Evolutionary conservation across 2,329 filamentous ascomycete genomes (phyloP), one percentile per base, ranked within the genome.

Genomic region (Colletotrichum sp.): DNA sequence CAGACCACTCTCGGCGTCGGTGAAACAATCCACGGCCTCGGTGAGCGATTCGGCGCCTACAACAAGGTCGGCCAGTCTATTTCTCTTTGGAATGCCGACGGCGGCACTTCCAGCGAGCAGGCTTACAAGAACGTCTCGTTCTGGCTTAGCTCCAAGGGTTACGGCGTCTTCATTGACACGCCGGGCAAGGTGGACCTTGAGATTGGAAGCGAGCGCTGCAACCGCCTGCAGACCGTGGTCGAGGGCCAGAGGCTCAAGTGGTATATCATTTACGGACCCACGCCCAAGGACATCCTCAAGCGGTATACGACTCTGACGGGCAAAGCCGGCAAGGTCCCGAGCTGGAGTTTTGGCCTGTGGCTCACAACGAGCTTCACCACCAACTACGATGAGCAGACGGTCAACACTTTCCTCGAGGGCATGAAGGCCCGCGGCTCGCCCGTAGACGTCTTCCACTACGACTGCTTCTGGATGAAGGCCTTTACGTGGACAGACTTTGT

Each of bases 281-380:
- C 90, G 0, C 94, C 94, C 0, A 95, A 94, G 83, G 93, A 95
- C 64, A 91, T 96, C 3, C 85, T 96, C 18, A 87, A 88, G 48
- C 90, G 90, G 77, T 96, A 95, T 82, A 91, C 93, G 0, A 85
- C 89, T 26, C 86, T 96, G 43, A 95, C 93, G 0, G 94, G 94
- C 2, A 88, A 88, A 63, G 90, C 94, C 0, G 90, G 88, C 43
- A 88, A 89, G 71, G 90, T 94, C 3, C 94, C 94, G 1, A 89
- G 90, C 32, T 96, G 94, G 94, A 94, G 92, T 77, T 95, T 92
- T 77, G 94, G 94, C 2, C 87, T 95, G 10, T 95, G 94, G 94
- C 87, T 96, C 24, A 95, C 92, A 71, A 96, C 94, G 16, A 93
- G 91, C 76, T 95, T 95, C 84, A 94, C 93, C 3, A 95, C 93